Evolutionary conservation across 345 rosid genomes (phyloP), one percentile per base, ranked within the genome.

Genomic region (Turnera subulata): DNA sequence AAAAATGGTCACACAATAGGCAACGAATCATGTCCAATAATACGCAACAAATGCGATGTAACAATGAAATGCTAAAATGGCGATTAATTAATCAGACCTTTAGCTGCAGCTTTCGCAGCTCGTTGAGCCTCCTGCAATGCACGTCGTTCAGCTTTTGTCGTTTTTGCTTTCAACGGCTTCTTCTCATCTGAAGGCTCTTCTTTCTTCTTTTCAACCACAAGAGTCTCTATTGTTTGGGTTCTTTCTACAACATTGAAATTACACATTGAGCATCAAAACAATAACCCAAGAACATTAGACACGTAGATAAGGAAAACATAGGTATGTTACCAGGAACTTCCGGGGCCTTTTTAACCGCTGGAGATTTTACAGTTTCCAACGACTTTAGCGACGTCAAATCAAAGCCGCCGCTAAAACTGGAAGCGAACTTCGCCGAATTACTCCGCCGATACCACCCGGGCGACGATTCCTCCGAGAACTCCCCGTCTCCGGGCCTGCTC

Each of bases 371-470:
- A 26, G 50, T 70, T 39, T 37, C 73, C 0, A 72, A 51, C 57
- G 65, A 59, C 22, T 19, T 71, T 11, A 73, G 19, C 20, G 83
- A 39, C 21, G 90, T 81, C 78, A 91, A 81, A 69, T 88, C 82
- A 25, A 91, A 85, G 2, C 84, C 82, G 11, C 97, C 89, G 35
- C 81, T 62, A 0, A 88, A 78, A 55, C 94, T 91, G 16, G 90
- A 71, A 0, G 88, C 82, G 35, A 82, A 55, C 38, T 86, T 86
- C 15, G 70, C 69, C 8, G 89, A 84, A 68, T 78, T 73, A 46
- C 77, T 80, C 63, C 85, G 47, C 26, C 79, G 76, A 42, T 71
- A 77, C 74, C 80, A 84, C 37, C 69, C 81, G 44, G 82, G 71
- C 17, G 35, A 74, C 14, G 83, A 65, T 32, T 76, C 91, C 68